Evolutionary conservation across 768 basidiomycete genomes (phyloP).

Genomic region (Pleurotus salmoneostramineus): DNA sequence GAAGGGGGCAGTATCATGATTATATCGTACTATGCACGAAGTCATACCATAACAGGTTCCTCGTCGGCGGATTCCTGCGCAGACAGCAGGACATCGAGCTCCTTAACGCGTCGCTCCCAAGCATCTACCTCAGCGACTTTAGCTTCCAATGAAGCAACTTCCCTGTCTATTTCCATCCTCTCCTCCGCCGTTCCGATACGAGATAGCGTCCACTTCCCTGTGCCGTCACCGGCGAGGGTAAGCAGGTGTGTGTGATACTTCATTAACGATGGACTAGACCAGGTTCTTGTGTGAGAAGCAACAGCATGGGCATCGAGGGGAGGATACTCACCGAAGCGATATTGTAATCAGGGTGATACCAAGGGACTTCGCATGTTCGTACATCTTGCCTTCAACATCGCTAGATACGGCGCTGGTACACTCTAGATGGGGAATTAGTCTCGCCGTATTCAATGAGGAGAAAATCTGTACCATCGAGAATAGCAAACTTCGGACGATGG

Average conservation of each 20-base stretch:
- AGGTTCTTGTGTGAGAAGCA: neutral
- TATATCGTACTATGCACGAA: neutral
- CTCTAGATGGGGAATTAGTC: slow-evolving; percentile 41
- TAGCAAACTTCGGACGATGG: slow-evolving; percentile 76
- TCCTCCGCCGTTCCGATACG: slow-evolving; percentile 73
- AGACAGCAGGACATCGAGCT: slow-evolving; percentile 55
- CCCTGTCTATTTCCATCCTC: slow-evolving; percentile 68
- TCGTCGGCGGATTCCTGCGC: slow-evolving; percentile 29
- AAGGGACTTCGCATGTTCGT: slow-evolving; percentile 84
- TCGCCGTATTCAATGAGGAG: neutral
- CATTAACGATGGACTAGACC: slow-evolving; percentile 67
- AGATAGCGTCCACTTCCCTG: slow-evolving; percentile 67
- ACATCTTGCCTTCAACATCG: slow-evolving; percentile 95
- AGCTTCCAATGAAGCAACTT: slow-evolving; percentile 64
- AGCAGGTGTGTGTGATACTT: slow-evolving; percentile 90
- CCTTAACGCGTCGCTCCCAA: slow-evolving; percentile 71
- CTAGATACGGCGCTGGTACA: slow-evolving; percentile 95
- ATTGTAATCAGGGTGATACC: slow-evolving; percentile 94
- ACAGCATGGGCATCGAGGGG: slow-evolving; percentile 12
- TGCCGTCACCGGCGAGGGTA: slow-evolving; percentile 69
- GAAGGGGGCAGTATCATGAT: too few species aligned
- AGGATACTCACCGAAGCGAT: slow-evolving; percentile 58
- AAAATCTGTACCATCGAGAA: slow-evolving; percentile 65
- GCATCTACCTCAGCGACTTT: slow-evolving; percentile 65
- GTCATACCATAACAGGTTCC: neutral